These are phyloP conservation scores for Grosmannia huntii DNA, from an alignment of 2,329 filamentous ascomycete genomes.

Conservation along the genomic window DNA sequence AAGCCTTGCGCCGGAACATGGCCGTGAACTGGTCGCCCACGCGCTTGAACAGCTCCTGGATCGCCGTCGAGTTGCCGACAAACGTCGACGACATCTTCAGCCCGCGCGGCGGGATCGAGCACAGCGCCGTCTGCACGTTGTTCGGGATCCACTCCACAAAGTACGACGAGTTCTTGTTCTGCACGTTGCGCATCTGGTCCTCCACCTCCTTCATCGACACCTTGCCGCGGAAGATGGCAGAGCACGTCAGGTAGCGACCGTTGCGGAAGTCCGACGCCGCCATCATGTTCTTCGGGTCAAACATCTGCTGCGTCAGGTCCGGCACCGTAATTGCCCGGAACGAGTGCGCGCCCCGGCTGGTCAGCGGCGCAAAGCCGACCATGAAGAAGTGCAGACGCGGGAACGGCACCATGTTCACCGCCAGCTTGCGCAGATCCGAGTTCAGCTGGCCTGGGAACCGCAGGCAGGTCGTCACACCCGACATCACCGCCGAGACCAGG, in stretches of 20 bases:
- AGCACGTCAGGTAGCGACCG: conserved; percentile 98
- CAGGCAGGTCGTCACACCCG: conserved; percentile 93
- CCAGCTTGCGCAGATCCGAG: conserved; percentile 98
- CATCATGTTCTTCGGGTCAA: conserved; percentile 99
- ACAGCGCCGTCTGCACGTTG: conserved; percentile 99
- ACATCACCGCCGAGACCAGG: conserved; percentile 99
- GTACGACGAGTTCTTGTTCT: conserved; percentile 99
- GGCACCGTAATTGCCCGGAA: conserved; percentile 98
- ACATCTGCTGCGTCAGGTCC: conserved; percentile 99
- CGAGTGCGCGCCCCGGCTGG: conserved; percentile 69
- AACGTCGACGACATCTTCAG: conserved; percentile 99
- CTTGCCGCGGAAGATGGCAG: conserved; percentile 98
- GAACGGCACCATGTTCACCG: conserved; percentile 99
- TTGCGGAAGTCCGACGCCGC: conserved; percentile 99
- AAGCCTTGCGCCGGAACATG: conserved; percentile 99
- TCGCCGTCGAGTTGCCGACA: conserved; percentile 97
- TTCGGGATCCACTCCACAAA: conserved; percentile 99
- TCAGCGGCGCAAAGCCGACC: conserved; percentile 98
- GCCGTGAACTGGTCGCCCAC: conserved; percentile 98
- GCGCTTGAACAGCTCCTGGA: conserved; percentile 99
- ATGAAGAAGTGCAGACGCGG: conserved; percentile 99
- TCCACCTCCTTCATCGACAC: conserved; percentile 99
- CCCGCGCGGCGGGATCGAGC: conserved; percentile 94
- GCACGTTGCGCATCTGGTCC: conserved; percentile 99
- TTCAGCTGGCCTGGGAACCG: conserved; percentile 99